Evolutionary conservation across 1,284 basidiomycete species (phyloP).

Genomic region (Ustilago sp.): DNA sequence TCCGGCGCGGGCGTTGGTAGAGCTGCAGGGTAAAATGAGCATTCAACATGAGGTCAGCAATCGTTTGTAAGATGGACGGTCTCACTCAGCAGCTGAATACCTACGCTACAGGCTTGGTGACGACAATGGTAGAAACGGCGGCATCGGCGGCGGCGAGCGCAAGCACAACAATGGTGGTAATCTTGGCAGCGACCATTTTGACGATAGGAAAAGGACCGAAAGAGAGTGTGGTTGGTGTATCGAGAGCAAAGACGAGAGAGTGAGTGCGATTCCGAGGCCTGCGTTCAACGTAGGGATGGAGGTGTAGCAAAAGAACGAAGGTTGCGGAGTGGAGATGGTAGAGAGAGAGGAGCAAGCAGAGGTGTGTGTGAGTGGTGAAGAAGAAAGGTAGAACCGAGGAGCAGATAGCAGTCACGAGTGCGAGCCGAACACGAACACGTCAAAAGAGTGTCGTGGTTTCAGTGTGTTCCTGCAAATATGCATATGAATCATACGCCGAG

Average conservation of each 20-base stretch:
- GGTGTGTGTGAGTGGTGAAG: constrained; percentile 1
- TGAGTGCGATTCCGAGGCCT: constrained; percentile 19
- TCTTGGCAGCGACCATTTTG: constrained; percentile 43
- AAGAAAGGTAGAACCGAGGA: constrained; percentile 4
- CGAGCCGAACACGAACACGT: neutral
- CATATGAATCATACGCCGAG: constrained; percentile 22
- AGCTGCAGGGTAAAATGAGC: constrained; percentile 17
- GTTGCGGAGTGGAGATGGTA: constrained; percentile 6
- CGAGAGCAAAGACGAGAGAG: constrained; percentile 11
- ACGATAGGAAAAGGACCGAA: neutral
- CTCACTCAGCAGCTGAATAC: constrained; percentile 7
- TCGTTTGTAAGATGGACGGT: neutral
- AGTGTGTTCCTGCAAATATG: neutral
- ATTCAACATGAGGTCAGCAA: neutral
- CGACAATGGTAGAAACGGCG: constrained; percentile 49
- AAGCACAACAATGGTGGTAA: constrained; percentile 45
- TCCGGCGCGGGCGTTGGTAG: constrained; percentile 55
- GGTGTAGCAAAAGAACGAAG: constrained; percentile 2
- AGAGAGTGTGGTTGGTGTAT: constrained; percentile 10
- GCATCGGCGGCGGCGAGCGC: constrained; percentile 44
- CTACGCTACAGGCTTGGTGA: constrained; percentile 60
- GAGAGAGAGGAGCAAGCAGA: neutral
- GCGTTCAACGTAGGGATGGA: constrained; percentile 30
- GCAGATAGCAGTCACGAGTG: neutral
- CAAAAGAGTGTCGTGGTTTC: neutral